Evolutionary conservation across 179 eudicot species (phyloP).

Genomic region (Camellia oleifera): DNA sequence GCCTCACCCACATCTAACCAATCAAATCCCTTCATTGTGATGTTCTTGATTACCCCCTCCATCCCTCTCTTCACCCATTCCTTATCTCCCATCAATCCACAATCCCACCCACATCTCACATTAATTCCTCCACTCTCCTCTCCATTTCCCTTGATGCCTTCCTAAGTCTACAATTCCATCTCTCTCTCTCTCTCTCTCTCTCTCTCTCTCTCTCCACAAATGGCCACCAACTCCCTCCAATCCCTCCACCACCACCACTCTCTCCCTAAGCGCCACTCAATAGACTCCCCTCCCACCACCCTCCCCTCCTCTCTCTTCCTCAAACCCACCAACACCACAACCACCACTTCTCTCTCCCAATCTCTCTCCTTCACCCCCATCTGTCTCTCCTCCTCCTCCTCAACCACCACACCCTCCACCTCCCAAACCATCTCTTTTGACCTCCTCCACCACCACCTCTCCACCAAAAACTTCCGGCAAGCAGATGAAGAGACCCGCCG

Average conservation of each 20-base stretch:
- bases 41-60: slow-evolving; percentile 32
- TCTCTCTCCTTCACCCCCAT: slow-evolving; percentile 19
- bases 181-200: slow-evolving; percentile 1
- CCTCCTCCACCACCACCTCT: slow-evolving; percentile 45
- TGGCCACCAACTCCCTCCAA: slow-evolving; percentile 68
- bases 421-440: slow-evolving; percentile 36
- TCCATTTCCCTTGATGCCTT: not conserved
- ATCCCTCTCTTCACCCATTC: slow-evolving; percentile 2
- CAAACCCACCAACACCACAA: slow-evolving; percentile 30
- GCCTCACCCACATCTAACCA: slow-evolving; percentile 62
- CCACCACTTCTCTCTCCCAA: slow-evolving; percentile 21
- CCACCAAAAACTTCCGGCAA: slow-evolving; percentile 47
- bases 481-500: slow-evolving; percentile 94
- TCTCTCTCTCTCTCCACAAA: slow-evolving; percentile 3
- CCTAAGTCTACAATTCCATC: not conserved
- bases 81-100: slow-evolving; percentile 22
- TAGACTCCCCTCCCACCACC: slow-evolving; percentile 14
- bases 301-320: slow-evolving; percentile 24
- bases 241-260: slow-evolving; percentile 36
- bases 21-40: slow-evolving; percentile 41
- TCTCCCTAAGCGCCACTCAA: too few species aligned
- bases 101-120: not conserved
- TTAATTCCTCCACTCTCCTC: not conserved
- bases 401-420: slow-evolving; percentile 28
- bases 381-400: slow-evolving; percentile 16